Evolutionary conservation across 139 green algal genomes (phyloP), one percentile per base, ranked within the genome.

Genomic region (Closterium sp.): DNA sequence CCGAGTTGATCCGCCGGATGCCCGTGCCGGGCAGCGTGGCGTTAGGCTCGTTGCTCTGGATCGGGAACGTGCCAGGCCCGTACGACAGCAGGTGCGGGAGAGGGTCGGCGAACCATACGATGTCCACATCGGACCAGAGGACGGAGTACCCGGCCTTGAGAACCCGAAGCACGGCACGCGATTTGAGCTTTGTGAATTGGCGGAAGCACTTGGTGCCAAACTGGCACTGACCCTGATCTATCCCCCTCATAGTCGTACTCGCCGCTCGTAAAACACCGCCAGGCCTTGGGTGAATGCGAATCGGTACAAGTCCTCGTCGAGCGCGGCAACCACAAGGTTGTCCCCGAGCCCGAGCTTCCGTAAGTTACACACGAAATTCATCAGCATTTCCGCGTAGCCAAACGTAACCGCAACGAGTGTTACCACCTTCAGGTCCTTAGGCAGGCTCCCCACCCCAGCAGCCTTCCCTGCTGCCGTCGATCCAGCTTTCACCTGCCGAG

Each of bases 101-200:
- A 66, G 90, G 90, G 84, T 92, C 34, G 16, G 30, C 33, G 64
- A 43, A 92, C 90, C 90, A 92, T 19, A 92, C 35, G 16, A 92
- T 90, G 84, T 92, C 90, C 32, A 92, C 90, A 3, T 92, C 90
- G 23, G 90, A 85, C 90, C 83, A 90, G 1, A 92, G 84, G 21
- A 92, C 90, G 0, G n/a, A 86, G 86, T 90, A 92, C 19, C 90
- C 84, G 10, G 84, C 84, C 32, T 55, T 76, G 8, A 92, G 90
- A 0, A 90, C 90, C 8, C 35, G 83, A 6, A 92, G 33, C 31
- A 92, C 90, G 0, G 90, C 84, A 8, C 90, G 90, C 25, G 84
- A 90, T 23, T 92, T 92, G 30, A 92, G 90, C 84, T 92, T 92
- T 16, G 90, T 92, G 84, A 92, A 90, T 2, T 90, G n/a, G 5